Base-by-base conservation (phyloP, 257 asterid genomes). In the Cinchona pubescens region DNA sequence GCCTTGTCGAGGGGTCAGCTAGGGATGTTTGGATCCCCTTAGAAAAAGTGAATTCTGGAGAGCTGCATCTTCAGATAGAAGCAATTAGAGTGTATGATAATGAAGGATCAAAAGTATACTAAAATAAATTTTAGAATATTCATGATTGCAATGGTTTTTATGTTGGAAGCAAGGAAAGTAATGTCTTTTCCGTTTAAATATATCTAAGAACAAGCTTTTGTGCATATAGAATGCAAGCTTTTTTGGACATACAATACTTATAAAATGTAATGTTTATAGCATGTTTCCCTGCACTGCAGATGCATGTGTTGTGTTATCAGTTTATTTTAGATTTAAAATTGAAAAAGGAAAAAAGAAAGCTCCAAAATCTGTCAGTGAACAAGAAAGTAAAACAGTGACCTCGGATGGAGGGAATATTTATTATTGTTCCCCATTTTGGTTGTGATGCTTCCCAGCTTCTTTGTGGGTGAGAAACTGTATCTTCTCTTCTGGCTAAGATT, bases 1-100 rank as follows among this genome's bases (percentile, higher is more conserved):
- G 98, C 63, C 98, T 93, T 23, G 76, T 79, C 19, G 99, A 93
- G 78, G 98, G 98, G n/a, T 80, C 87, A 5, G 34, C 78, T 27
- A 89, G 96, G 82, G 97, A 95, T 61, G 96, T 88, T 2, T 81
- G 72, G 86, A 81, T 95, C 73, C 99, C 99, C 77, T 97, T 95
- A 53, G 99, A 95, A 79, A 95, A 91, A 81, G 96, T 87, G 63
- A 91, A 82, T 76, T 86, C 97, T 34, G 99, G 99, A 65, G 99
- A 95, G 86, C 77, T 95, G 64, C 88, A 85, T 69, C 96, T 93
- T 84, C 96, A 83, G 76, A 87, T 95, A 66, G 96, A 95, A 87
- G 93, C 98, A 34, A 76, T 84, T 62, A 87, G 67, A 79, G 81
- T 79, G 40, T 88, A 89, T 14, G 95, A 88, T 60, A 43, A 38